These are phyloP conservation scores for Tetrapyrgos nigripes DNA, from an alignment of 1,284 basidiomycete species.

Conservation along the genomic window DNA sequence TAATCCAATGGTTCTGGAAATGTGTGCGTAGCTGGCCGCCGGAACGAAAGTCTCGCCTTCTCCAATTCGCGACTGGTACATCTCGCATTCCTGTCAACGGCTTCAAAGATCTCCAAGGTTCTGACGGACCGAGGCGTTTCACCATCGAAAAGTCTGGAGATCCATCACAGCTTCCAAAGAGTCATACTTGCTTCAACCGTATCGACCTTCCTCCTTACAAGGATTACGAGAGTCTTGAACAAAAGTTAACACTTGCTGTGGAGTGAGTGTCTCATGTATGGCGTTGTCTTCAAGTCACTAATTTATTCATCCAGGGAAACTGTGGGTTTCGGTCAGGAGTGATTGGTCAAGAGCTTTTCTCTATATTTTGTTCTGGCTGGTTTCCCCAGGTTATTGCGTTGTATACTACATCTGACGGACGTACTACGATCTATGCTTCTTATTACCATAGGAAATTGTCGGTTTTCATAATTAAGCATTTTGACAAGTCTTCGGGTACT, in stretches of 20 bases:
- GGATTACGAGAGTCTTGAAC: conserved; percentile 82
- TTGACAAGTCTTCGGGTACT: background rate
- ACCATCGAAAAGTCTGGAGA: conserved; percentile 93
- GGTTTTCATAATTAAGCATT: background rate
- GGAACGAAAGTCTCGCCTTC: conserved; percentile 88
- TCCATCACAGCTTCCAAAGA: conserved; percentile 85
- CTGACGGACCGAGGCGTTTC: conserved; percentile 89
- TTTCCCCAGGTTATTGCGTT: conserved; percentile 10
- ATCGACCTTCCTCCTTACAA: conserved; percentile 89
- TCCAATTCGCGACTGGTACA: conserved; percentile 94
- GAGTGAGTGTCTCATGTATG: conserved; percentile 57
- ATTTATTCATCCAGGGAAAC: conserved; percentile 56
- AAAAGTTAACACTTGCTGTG: conserved; percentile 85
- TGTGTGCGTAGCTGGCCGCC: conserved; percentile 92
- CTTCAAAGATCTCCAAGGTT: conserved; percentile 95
- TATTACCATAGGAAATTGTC: background rate
- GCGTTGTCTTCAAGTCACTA: conserved; percentile 6
- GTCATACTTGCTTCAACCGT: conserved; percentile 87
- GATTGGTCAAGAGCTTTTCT: conserved; percentile 25
- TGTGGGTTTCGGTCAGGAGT: conserved; percentile 76
- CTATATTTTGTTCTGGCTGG: background rate
- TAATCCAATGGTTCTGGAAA: conserved; percentile 99
- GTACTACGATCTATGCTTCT: background rate
- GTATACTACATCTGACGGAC: conserved; percentile 1
- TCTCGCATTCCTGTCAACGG: conserved; percentile 93